A percentile compares a stretch with the other conserved stretches of the same genome.
Evolutionary conservation across 2,329 filamentous ascomycete genomes (phyloP).

Genomic region (Calonectria naviculata): DNA sequence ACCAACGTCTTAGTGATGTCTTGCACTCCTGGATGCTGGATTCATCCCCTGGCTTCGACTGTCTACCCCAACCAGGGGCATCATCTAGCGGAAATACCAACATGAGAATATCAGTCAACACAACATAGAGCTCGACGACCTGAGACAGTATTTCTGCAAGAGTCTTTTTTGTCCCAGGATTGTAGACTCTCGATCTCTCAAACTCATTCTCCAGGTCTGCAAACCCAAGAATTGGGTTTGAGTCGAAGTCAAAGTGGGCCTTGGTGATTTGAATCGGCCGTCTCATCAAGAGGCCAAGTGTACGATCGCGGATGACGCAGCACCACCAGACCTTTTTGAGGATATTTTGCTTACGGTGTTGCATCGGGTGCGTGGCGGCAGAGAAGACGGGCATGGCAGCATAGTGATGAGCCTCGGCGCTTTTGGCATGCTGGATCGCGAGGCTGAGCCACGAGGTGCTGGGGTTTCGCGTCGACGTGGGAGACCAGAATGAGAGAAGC

Average conservation of each 20-base stretch:
- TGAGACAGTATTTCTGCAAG: constrained; percentile 58
- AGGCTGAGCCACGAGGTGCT: constrained; percentile 62
- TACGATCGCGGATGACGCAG: constrained; percentile 63
- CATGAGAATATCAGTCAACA: constrained; percentile 58
- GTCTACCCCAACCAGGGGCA: constrained; percentile 51
- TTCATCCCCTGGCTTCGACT: constrained; percentile 44
- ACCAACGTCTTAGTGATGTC: constrained; percentile 51
- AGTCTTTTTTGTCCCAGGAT: constrained; percentile 54
- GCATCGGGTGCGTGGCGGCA: constrained; percentile 41
- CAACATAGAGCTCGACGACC: constrained; percentile 56
- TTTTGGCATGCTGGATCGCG: constrained; percentile 61
- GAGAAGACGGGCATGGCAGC: constrained; percentile 46
- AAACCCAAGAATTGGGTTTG: constrained; percentile 49
- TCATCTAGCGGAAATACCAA: constrained; percentile 58
- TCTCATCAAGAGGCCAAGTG: constrained; percentile 61
- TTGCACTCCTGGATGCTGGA: constrained; percentile 50
- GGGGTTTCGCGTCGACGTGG: constrained; percentile 47
- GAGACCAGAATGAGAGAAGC: constrained; percentile 56
- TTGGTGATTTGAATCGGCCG: constrained; percentile 61
- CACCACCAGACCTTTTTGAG: constrained; percentile 67
- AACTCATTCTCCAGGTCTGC: constrained; percentile 60
- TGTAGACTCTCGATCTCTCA: constrained; percentile 56
- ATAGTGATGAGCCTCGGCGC: constrained; percentile 57
- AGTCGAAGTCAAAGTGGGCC: constrained; percentile 56
- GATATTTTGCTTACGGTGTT: constrained; percentile 51